Conservation (phyloP, 176 grass and related monocot species). For the Phragmites australis region DNA sequence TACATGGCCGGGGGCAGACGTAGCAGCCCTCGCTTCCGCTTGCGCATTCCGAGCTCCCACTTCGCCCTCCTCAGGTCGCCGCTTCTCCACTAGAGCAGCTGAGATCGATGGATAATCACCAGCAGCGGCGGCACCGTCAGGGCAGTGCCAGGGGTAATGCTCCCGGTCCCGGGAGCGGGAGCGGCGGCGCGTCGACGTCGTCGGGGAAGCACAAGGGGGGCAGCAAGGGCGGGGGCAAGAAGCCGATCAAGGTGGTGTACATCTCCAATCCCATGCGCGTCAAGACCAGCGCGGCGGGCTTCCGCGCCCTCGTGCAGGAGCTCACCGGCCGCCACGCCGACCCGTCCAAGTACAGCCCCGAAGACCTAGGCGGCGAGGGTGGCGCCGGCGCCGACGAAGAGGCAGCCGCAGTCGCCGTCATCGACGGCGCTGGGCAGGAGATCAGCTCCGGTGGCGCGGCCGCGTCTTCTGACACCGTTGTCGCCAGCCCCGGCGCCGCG, state of each 20-base stretch:
- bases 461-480: background rate
- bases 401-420: background rate
- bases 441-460: constrained; percentile 31
- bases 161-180: background rate
- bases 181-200: constrained; percentile 27
- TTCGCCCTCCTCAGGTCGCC: constrained; percentile 21
- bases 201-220: constrained; percentile 29
- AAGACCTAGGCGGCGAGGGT: constrained; percentile 3
- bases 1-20: constrained; percentile 37
- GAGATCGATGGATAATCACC: constrained; percentile 40
- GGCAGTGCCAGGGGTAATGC: constrained; percentile 9
- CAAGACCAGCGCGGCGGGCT: constrained; percentile 56
- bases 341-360: constrained; percentile 55
- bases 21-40: constrained; percentile 1
- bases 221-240: constrained; percentile 50
- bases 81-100: constrained; percentile 8
- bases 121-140: constrained; percentile 29
- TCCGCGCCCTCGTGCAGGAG: constrained; percentile 81
- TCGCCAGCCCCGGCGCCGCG: background rate
- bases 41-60: background rate
- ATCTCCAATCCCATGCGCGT: constrained; percentile 90
- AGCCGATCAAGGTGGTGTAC: constrained; percentile 89
- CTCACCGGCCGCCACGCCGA: constrained; percentile 79
- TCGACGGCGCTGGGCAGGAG: constrained; percentile 6
- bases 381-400: background rate